phyloP scores from a whole-genome alignment of 805 yeast genomes.

The Kodamaea nitidulidarum region DNA sequence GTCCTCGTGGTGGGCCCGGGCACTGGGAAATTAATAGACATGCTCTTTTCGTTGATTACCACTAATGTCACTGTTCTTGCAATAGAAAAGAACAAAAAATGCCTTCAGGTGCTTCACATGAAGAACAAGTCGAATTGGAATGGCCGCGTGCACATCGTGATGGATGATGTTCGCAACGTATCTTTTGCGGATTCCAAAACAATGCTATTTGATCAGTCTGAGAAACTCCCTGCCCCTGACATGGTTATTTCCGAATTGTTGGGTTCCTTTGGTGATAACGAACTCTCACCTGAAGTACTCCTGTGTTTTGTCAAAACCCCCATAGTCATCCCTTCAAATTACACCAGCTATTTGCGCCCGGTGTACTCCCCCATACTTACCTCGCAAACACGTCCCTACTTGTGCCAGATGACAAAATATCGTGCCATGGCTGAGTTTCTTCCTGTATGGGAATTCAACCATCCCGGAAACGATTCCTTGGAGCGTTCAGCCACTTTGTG shows the following conservation, averaged over 20 bases:
- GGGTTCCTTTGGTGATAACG: conserved; percentile 93
- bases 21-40: conserved; percentile 72
- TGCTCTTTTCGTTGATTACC: conserved; percentile 16
- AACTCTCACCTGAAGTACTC: conserved; percentile 76
- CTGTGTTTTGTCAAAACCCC: conserved; percentile 26
- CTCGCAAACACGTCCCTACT: conserved; percentile 18
- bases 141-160: conserved; percentile 45
- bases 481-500: background rate
- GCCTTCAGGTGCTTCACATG: conserved; percentile 46
- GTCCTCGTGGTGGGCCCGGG: conserved; percentile 84
- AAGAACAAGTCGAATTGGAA: conserved; percentile 54
- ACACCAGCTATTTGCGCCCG: conserved; percentile 63
- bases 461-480: conserved; percentile 34
- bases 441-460: conserved; percentile 59
- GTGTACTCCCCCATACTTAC: conserved; percentile 50
- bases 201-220: too few relatives aligned
- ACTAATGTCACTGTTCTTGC: conserved; percentile 34
- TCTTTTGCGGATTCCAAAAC: background rate
- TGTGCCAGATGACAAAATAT: conserved; percentile 17
- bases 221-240: conserved; percentile 25
- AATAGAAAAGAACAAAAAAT: conserved; percentile 69
- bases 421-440: conserved; percentile 33
- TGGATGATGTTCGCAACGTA: conserved; percentile 52
- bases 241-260: conserved; percentile 75
- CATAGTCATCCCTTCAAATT: conserved; percentile 42